These are phyloP conservation scores for Aspergillus bridgeri DNA, from an alignment of 495 filamentous ascomycete species.

Conservation along the genomic window DNA sequence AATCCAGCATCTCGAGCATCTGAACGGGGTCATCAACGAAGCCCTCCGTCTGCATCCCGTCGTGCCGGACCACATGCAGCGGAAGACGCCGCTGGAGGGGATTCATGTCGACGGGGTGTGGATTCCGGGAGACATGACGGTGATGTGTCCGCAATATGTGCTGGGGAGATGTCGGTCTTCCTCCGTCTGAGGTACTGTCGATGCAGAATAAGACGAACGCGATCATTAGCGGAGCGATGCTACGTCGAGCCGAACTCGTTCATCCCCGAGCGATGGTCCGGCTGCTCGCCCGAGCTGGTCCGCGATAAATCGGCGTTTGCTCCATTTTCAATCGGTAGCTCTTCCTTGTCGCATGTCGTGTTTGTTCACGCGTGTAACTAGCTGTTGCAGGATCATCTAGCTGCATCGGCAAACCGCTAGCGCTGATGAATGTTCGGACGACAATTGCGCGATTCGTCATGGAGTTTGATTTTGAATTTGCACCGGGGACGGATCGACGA, in stretches of 20 bases:
- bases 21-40: slow-evolving; percentile 52
- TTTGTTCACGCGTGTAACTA: no score
- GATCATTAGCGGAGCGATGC: neutral
- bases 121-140: slow-evolving; percentile 39
- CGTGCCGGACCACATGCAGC: slow-evolving; percentile 27
- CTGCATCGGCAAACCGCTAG: slow-evolving; percentile 30
- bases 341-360: neutral
- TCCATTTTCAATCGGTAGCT: slow-evolving; percentile 6
- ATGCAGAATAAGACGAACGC: no score
- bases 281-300: slow-evolving; percentile 20
- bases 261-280: slow-evolving; percentile 53
- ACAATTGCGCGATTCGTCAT: slow-evolving; percentile 19
- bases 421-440: slow-evolving; percentile 25
- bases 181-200: no score
- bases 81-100: slow-evolving; percentile 44
- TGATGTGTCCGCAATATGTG: slow-evolving; percentile 36
- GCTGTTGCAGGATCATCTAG: slow-evolving; percentile 16
- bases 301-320: slow-evolving; percentile 13
- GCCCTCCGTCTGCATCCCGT: slow-evolving; percentile 46
- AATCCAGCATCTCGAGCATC: slow-evolving; percentile 24
- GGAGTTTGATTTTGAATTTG: slow-evolving; percentile 25
- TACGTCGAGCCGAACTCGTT: slow-evolving; percentile 39
- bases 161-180: slow-evolving; percentile 23
- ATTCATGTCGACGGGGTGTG: slow-evolving; percentile 37
- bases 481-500: slow-evolving; percentile 2